Evolutionary conservation across 2,329 filamentous ascomycete species (phyloP).

Genomic region (Cryphonectria radicalis): DNA sequence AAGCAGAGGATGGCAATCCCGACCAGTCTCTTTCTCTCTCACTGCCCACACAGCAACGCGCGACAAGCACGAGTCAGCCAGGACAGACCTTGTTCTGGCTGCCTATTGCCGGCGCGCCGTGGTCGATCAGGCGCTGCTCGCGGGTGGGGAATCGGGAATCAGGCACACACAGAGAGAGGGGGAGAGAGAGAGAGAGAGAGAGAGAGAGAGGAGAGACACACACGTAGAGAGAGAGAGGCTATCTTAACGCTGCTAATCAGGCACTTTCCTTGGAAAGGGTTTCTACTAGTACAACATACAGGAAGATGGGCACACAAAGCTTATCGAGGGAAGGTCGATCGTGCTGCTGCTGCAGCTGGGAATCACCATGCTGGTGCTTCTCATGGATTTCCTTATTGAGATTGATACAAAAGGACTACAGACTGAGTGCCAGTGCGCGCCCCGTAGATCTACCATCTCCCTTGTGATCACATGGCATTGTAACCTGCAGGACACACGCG

Average conservation of each 20-base stretch:
- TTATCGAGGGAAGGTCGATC: not conserved
- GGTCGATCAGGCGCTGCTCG: conserved; percentile 12
- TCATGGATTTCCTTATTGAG: not conserved
- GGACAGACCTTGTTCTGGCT: not conserved
- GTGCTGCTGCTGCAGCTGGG: no score
- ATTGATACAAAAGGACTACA: not conserved
- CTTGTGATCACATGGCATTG: not conserved
- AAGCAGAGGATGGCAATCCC: not conserved
- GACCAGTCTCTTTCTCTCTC: no score
- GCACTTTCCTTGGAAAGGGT: not conserved
- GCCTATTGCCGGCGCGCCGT: conserved; percentile 3
- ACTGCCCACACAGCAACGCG: not conserved
- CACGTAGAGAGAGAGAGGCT: not conserved
- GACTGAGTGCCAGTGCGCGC: not conserved
- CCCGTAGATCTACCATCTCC: not conserved
- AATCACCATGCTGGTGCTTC: not conserved
- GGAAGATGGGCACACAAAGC: not conserved
- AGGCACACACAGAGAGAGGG: not conserved
- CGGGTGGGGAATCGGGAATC: not conserved
- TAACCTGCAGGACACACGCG: not conserved
- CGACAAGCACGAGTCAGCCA: not conserved
- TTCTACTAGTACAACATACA: not conserved
- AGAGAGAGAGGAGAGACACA: no score
- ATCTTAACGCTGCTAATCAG: not conserved
- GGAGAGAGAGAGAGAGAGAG: no score